Conservation (phyloP, 1,284 basidiomycete genomes). For the Apiotrichum laibachii region DNA sequence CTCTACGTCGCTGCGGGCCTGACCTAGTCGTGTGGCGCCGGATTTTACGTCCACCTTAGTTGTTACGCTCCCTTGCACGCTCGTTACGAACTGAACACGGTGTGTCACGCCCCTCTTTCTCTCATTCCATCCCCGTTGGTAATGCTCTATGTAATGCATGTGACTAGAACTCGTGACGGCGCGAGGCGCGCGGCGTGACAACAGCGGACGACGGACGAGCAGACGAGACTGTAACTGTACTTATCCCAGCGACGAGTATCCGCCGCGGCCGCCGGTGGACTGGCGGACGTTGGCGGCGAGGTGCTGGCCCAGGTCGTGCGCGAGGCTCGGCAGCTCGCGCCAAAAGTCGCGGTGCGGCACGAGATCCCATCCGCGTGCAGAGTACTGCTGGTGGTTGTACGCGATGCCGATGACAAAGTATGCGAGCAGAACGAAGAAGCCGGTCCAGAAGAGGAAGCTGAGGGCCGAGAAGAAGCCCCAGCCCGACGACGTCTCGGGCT, state of each 20-base stretch:
- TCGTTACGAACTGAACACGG: no score
- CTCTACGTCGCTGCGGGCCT: no score
- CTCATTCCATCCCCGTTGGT: not conserved
- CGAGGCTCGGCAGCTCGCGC: slow-evolving; percentile 46
- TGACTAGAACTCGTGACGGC: not conserved
- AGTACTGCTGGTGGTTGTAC: slow-evolving; percentile 53
- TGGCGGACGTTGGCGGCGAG: slow-evolving; percentile 40
- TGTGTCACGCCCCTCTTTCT: not conserved
- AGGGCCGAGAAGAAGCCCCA: slow-evolving; percentile 29
- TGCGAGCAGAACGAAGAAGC: slow-evolving; percentile 27
- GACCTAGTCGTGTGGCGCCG: no score
- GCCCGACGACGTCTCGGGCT: slow-evolving; percentile 7
- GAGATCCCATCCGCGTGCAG: slow-evolving; percentile 50
- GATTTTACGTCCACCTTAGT: no score
- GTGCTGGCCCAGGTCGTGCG: slow-evolving; percentile 44
- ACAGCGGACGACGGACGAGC: not conserved
- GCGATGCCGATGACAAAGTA: slow-evolving; percentile 50
- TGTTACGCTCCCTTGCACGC: no score
- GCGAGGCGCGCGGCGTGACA: not conserved
- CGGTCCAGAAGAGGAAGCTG: slow-evolving; percentile 44
- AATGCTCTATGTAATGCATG: slow-evolving; percentile 10
- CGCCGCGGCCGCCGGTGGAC: slow-evolving; percentile 30
- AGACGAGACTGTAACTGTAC: not conserved
- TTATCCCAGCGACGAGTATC: slow-evolving; percentile 44
- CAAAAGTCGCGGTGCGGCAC: slow-evolving; percentile 53